These are phyloP conservation scores for Tephrocybe sp. DNA, from an alignment of 768 basidiomycete species.

Conservation along the genomic window DNA sequence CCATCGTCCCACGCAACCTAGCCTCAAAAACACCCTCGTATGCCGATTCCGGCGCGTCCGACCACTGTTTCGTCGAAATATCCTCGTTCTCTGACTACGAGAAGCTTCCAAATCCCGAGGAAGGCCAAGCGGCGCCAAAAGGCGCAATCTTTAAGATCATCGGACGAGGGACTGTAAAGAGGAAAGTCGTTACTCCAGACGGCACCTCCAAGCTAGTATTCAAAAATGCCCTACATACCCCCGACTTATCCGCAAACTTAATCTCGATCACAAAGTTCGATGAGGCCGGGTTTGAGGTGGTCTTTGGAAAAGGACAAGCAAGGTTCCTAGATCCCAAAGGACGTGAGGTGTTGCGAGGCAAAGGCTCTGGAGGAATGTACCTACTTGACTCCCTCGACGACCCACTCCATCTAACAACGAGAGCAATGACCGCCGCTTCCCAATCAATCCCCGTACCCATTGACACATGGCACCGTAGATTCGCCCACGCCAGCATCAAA, in stretches of 20 bases:
- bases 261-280: constrained; percentile 4
- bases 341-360: neutral
- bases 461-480: too few species aligned
- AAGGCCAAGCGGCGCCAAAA: too few species aligned
- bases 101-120: neutral
- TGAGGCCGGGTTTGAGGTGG: neutral
- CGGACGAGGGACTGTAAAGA: neutral
- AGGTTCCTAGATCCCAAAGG: neutral
- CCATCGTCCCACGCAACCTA: too few species aligned
- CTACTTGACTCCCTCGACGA: too few species aligned
- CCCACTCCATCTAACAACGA: too few species aligned
- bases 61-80: constrained; percentile 2
- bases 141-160: neutral
- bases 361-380: too few species aligned
- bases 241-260: constrained; percentile 1
- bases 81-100: neutral
- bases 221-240: neutral
- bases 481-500: too few species aligned
- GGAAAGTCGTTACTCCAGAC: neutral
- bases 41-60: constrained; percentile 2
- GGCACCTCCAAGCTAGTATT: neutral
- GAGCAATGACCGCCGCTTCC: too few species aligned
- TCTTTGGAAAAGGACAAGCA: neutral
- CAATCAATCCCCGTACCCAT: too few species aligned
- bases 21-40: neutral